A percentile compares a stretch with the other conserved stretches of the same genome.
phyloP scores from a whole-genome alignment of 2,329 filamentous ascomycete species.

The Colletotrichum phormii region DNA sequence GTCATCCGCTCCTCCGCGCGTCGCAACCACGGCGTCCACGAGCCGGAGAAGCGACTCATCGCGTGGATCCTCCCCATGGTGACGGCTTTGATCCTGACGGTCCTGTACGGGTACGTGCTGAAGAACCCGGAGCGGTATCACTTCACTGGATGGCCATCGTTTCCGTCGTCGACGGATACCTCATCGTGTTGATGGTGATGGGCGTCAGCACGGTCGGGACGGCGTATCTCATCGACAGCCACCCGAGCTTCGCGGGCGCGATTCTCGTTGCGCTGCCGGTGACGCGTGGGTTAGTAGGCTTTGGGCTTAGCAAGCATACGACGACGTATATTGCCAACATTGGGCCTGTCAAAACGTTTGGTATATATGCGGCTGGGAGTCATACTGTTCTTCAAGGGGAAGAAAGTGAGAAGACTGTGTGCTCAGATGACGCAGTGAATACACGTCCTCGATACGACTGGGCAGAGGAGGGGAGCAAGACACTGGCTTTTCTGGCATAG shows the following conservation, averaged over 20 bases:
- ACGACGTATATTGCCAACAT: constrained; percentile 37
- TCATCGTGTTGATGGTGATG: constrained; percentile 30
- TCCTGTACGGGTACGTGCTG: constrained; percentile 31
- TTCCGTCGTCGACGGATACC: constrained; percentile 21
- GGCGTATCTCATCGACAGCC: constrained; percentile 32
- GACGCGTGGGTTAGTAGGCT: constrained; percentile 29
- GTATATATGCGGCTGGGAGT: constrained; percentile 29
- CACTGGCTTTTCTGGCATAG: background rate
- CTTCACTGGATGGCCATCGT: constrained; percentile 35
- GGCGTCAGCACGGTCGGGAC: constrained; percentile 24
- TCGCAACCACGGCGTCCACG: constrained; percentile 53
- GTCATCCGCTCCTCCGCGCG: constrained; percentile 44
- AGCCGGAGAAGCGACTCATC: constrained; percentile 53
- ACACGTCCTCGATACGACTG: background rate
- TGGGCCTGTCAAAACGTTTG: constrained; percentile 26
- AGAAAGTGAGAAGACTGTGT: constrained; percentile 13
- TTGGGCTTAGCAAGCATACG: constrained; percentile 33
- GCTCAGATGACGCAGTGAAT: constrained; percentile 9
- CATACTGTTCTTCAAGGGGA: constrained; percentile 20
- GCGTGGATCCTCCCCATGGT: constrained; percentile 30
- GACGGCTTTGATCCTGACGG: constrained; percentile 21
- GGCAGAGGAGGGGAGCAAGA: background rate
- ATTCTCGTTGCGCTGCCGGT: constrained; percentile 26
- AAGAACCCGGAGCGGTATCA: constrained; percentile 20
- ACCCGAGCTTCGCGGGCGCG: constrained; percentile 23